Base-by-base conservation (phyloP, 2,329 filamentous ascomycete genomes). In the Xylariaceae sp. region DNA sequence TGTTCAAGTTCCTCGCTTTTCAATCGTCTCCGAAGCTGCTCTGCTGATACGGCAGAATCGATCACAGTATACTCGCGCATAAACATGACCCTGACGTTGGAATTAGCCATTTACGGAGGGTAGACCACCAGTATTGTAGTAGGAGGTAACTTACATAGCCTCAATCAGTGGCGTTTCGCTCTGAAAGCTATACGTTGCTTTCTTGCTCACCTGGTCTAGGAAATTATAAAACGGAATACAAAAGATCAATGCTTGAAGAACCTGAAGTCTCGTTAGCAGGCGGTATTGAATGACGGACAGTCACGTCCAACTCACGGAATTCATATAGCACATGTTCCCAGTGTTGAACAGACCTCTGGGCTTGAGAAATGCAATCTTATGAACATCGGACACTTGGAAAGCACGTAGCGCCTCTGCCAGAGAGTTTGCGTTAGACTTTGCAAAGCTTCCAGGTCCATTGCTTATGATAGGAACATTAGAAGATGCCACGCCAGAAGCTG, bases 291-390 rank as follows among this genome's bases (percentile, higher is more conserved):
- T n/a, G n/a, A 53, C 7, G 10, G 16, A 22, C 21, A 16, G 6
- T 12, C 36, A 32, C 21, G 16, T 21, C 29, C 15, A n/a, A 75
- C 89, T 74, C 79, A 96, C 92, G 59, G 94, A 96, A 76, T 97
- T 99, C 94, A 99, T 97, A 74, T 99, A 99, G 73, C 94, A 99
- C 89, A 97, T 95, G 69, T 99, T 97, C 47, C 94, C 94, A 39
- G 92, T 95, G 73, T 99, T 99, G 62, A 96, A 88, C 67, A 99
- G 80, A 46, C 94, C 94, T 61, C 92, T 84, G 47, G 94, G 94
- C 72, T 97, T 90, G 47, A 99, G 79, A 67, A 96, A 96, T 16
- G 87, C 78, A 61, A 92, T 76, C 64, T 87, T 89, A 30, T 81
- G 75, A 36, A 79, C 78, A 36, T 78, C 76, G 53, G 83, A 80